phyloP scores from a whole-genome alignment of 495 filamentous ascomycete species.

The Penicillium soppii region DNA sequence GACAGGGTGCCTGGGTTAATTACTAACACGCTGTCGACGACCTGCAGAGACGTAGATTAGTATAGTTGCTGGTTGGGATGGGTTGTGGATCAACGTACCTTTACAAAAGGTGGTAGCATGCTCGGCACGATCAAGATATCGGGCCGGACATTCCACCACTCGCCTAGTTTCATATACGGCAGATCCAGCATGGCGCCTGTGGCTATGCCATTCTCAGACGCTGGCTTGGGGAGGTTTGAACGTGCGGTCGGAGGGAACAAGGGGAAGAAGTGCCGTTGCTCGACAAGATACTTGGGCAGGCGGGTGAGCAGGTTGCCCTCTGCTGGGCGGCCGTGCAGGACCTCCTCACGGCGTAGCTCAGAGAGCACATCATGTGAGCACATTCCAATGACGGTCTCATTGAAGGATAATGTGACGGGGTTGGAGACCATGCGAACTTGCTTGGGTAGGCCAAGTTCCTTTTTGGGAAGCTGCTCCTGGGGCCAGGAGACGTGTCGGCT shows the following conservation, averaged over 20 bases:
- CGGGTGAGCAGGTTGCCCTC: slow-evolving; percentile 64
- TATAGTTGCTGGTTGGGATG: neutral
- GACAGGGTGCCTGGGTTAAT: slow-evolving; percentile 89
- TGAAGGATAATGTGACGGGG: slow-evolving; percentile 80
- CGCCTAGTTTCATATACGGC: slow-evolving; percentile 83
- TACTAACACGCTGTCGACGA: slow-evolving; percentile 79
- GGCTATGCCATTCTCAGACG: slow-evolving; percentile 53
- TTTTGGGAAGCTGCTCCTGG: slow-evolving; percentile 73
- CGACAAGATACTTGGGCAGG: slow-evolving; percentile 69
- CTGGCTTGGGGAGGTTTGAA: slow-evolving; percentile 61
- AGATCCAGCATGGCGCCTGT: slow-evolving; percentile 77
- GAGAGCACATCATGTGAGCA: slow-evolving; percentile 81
- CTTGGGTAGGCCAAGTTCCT: slow-evolving; percentile 74
- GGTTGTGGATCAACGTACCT: slow-evolving; percentile 57
- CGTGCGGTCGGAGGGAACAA: slow-evolving; percentile 77
- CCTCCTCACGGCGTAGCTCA: slow-evolving; percentile 76
- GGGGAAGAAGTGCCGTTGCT: slow-evolving; percentile 88
- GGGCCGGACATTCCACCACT: slow-evolving; percentile 80
- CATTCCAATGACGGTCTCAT: slow-evolving; percentile 78
- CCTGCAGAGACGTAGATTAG: slow-evolving; percentile 42
- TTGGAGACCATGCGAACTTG: slow-evolving; percentile 77
- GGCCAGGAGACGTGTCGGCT: slow-evolving; percentile 86
- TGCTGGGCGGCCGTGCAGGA: slow-evolving; percentile 54
- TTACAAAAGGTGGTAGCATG: slow-evolving; percentile 78
- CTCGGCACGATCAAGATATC: slow-evolving; percentile 87